A percentile compares a stretch with the other conserved stretches of the same genome.
Evolutionary conservation across 2,329 filamentous ascomycete species (phyloP).

Genomic region (Fusarium sp.): DNA sequence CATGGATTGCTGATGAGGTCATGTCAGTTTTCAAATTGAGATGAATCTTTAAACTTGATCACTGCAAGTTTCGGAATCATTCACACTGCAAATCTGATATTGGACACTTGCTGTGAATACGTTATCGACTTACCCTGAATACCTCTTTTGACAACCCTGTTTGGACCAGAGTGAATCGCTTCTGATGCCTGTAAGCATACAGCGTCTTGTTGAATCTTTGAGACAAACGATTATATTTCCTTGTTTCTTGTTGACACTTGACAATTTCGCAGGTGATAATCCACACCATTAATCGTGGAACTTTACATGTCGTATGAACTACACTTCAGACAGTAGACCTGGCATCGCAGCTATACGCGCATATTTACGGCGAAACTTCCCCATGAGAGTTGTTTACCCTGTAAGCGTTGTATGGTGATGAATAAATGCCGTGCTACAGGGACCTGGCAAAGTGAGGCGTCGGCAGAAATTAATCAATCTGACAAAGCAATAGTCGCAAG

Average conservation of each 20-base stretch:
- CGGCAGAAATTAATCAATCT: slow-evolving; percentile 9
- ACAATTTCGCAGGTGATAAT: neutral
- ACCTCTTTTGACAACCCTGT: too few relatives aligned
- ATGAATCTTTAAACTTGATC: neutral
- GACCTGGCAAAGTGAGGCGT: neutral
- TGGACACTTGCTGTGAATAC: neutral
- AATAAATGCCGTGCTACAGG: neutral
- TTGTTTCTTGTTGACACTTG: neutral
- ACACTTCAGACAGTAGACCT: neutral
- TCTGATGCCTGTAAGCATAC: neutral
- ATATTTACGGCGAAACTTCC: neutral
- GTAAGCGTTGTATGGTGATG: neutral
- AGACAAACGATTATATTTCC: neutral
- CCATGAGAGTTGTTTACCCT: neutral
- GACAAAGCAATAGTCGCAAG: slow-evolving; percentile 1
- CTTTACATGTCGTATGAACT: neutral
- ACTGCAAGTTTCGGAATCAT: neutral
- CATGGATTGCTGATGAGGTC: too few relatives aligned
- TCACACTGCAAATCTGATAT: neutral
- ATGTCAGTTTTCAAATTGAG: fast-evolving
- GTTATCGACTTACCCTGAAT: neutral
- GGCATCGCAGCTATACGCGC: neutral
- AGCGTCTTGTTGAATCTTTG: neutral
- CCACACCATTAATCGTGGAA: neutral
- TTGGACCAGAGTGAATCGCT: neutral